Percentiles rank a stretch among this genome's conserved stretches.
These are phyloP conservation scores for Malus hybrid DNA, from an alignment of 331 rosid genomes.

Conservation along the genomic window DNA sequence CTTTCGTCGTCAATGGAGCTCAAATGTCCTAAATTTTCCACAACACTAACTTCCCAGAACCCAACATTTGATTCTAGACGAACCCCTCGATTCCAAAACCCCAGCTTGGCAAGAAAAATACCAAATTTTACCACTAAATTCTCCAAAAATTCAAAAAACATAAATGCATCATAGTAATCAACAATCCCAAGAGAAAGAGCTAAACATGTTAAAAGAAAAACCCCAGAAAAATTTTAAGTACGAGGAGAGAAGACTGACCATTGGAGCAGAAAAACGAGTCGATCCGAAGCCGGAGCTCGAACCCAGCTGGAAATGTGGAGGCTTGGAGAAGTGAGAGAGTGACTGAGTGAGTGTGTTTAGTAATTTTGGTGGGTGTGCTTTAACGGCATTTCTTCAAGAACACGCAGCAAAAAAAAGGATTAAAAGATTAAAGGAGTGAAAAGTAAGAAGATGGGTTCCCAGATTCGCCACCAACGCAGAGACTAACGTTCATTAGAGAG, in stretches of 20 bases:
- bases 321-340: background rate
- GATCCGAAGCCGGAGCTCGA: background rate
- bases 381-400: slow-evolving; percentile 69
- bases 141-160: background rate
- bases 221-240: background rate
- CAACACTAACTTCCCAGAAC: background rate
- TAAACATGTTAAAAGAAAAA: background rate
- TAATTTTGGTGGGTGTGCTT: slow-evolving; percentile 19
- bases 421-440: background rate
- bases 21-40: background rate
- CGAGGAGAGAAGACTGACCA: background rate
- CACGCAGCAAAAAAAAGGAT: slow-evolving; percentile 23
- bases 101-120: background rate
- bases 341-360: background rate
- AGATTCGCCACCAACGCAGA: slow-evolving; percentile 27
- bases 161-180: background rate
- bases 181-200: background rate
- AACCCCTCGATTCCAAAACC: background rate
- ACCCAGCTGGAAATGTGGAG: background rate
- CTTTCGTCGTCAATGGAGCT: background rate
- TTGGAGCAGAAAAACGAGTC: background rate
- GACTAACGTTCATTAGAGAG: slow-evolving; percentile 19
- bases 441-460: background rate
- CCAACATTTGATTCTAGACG: background rate
- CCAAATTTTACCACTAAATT: background rate